These are phyloP conservation scores for Buddleja alternifolia DNA, from an alignment of 257 asterid species.

Conservation along the genomic window DNA sequence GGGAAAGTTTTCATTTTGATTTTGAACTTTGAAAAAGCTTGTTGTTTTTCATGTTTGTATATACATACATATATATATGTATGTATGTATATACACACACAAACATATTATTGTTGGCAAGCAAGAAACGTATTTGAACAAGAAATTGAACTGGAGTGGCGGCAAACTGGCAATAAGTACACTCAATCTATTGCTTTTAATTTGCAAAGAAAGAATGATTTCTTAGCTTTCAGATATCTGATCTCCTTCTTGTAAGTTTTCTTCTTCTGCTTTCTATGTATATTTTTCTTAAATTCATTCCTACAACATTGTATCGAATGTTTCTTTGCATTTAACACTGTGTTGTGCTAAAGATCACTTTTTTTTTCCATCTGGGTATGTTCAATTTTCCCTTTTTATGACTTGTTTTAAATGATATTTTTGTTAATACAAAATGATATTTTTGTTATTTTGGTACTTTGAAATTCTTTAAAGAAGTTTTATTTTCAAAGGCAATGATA, in stretches of 20 bases:
- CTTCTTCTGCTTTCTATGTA: slow-evolving; percentile 34
- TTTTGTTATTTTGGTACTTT: no score
- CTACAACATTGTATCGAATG: slow-evolving; percentile 9
- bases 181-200: slow-evolving; percentile 61
- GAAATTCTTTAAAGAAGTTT: no score
- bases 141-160: slow-evolving; percentile 29
- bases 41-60: background rate
- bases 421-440: no score
- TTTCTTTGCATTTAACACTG: slow-evolving; percentile 19
- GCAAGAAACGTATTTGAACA: slow-evolving; percentile 1
- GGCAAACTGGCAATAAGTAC: slow-evolving; percentile 34
- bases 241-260: slow-evolving; percentile 70
- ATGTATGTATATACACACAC: background rate
- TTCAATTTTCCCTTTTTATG: background rate
- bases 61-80: background rate
- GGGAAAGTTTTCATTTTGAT: background rate
- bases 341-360: slow-evolving; percentile 30
- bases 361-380: slow-evolving; percentile 28
- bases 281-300: slow-evolving; percentile 39
- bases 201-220: slow-evolving; percentile 27
- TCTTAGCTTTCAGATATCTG: slow-evolving; percentile 67
- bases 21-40: slow-evolving; percentile 10
- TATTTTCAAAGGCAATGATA: no score
- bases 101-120: no score
- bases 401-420: background rate